Conservation (phyloP, 495 filamentous ascomycete species). For the Aspergillus heteromorphus region DNA sequence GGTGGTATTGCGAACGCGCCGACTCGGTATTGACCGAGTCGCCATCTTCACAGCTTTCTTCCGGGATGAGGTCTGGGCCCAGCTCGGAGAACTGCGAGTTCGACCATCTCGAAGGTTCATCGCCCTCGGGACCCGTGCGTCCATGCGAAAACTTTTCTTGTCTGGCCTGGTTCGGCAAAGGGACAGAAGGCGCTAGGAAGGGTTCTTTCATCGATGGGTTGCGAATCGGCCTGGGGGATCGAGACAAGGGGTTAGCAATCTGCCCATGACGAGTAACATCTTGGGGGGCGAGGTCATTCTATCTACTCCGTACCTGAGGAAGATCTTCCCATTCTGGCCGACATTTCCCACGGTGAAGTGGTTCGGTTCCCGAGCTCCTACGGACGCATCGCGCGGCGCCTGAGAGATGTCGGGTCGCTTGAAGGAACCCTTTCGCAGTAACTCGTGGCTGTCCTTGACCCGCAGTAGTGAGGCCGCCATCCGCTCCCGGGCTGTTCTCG, state of each 20-base stretch:
- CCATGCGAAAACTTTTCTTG: conserved; percentile 28
- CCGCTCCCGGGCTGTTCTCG: conserved; percentile 27
- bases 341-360: conserved; percentile 94
- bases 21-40: conserved; percentile 24
- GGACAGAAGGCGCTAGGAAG: conserved; percentile 25
- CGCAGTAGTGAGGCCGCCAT: conserved; percentile 33
- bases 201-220: conserved; percentile 32
- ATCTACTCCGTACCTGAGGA: conserved; percentile 91
- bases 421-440: conserved; percentile 37
- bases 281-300: no score
- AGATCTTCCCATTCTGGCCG: conserved; percentile 89
- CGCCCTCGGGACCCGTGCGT: conserved; percentile 14
- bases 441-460: conserved; percentile 44
- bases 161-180: conserved; percentile 28
- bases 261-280: no score
- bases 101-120: conserved; percentile 39
- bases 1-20: conserved; percentile 21
- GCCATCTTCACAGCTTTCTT: conserved; percentile 23
- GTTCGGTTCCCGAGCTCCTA: conserved; percentile 49
- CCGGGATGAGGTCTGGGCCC: conserved; percentile 26
- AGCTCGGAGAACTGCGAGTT: conserved; percentile 45
- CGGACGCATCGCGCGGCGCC: conserved; percentile 26
- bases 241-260: conserved; percentile 22
- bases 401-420: conserved; percentile 34
- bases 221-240: conserved; percentile 44